Base-by-base conservation (phyloP, 208 protist genomes). In the Trichomonas tenax region DNA sequence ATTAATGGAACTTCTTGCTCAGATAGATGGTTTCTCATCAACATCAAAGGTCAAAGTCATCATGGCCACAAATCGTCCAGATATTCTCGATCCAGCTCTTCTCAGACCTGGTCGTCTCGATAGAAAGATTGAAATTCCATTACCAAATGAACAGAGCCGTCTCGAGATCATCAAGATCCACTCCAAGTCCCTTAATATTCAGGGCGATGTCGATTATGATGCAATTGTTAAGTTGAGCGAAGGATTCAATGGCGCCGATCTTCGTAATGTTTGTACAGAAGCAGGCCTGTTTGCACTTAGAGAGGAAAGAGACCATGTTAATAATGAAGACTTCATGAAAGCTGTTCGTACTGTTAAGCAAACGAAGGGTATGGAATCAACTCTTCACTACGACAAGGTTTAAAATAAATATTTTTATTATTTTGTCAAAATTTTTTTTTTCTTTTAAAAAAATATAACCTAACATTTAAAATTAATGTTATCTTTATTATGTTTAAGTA, bases 301-400 rank as follows among this genome's bases (percentile, higher is more conserved):
- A 82, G 98, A 97, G 0, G 98, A 99, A 46, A 98, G 99, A 86
- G 99, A 99, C 97, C 99, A 99, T 97, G 98, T 99, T 26, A 98
- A 99, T 95, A 98, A 99, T 96, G 98, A 99, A 95, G 99, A 99
- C 97, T 99, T 99, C 97, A 99, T 99, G 98, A 99, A 99, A 97
- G 99, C 99, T 46, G 98, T 98, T 26, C 98, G 99, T 81, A 99
- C 99, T 97, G 98, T 99, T 38, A 97, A 97, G 21, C 99, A 99
- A 44, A 98, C 98, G 96, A 99, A 99, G 98, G 99, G 99, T 96
- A 97, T 99, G 40, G 99, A 99, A 97, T 97, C 96, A 58, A 98
- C 98, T 95, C 96, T 99, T 4, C 97, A 98, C n/a, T 99, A 99
- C 96, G 86, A 97, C 89, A 98, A 98, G 96, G 95, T 98, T 36